These are phyloP conservation scores for Pterocarpus macrocarpus DNA, from an alignment of 306 rosid species.

Conservation along the genomic window DNA sequence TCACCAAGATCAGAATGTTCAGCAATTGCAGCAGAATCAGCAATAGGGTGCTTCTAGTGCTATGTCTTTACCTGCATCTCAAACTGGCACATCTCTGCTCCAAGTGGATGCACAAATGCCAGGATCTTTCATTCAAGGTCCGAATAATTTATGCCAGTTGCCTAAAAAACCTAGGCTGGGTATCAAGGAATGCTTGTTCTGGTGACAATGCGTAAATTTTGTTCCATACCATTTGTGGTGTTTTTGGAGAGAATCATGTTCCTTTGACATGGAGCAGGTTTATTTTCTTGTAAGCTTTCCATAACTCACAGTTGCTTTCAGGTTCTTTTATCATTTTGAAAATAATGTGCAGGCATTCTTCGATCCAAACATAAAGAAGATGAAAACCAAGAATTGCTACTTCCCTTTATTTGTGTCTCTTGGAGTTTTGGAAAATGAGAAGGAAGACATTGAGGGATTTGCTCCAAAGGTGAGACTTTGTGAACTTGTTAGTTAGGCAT, in stretches of 20 bases:
- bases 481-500: not conserved
- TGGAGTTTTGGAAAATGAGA: slow-evolving; percentile 82
- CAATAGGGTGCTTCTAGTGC: slow-evolving; percentile 81
- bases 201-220: not conserved
- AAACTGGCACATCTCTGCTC: slow-evolving; percentile 62
- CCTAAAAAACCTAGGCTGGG: slow-evolving; percentile 85
- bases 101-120: slow-evolving; percentile 69
- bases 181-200: slow-evolving; percentile 52
- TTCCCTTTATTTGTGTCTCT: slow-evolving; percentile 94
- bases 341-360: slow-evolving; percentile 71
- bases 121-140: slow-evolving; percentile 80
- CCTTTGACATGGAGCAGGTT: not conserved
- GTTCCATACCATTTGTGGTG: not conserved
- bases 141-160: slow-evolving; percentile 68
- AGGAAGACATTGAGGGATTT: slow-evolving; percentile 96
- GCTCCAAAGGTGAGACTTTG: slow-evolving; percentile 90
- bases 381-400: slow-evolving; percentile 92
- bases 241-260: not conserved
- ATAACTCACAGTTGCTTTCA: slow-evolving; percentile 16
- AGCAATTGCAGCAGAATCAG: slow-evolving; percentile 77
- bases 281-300: slow-evolving; percentile 22
- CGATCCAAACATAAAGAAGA: slow-evolving; percentile 90
- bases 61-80: slow-evolving; percentile 68
- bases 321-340: not conserved
- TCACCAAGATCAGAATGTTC: slow-evolving; percentile 84